These are phyloP conservation scores for Astrothelium macrocarpum DNA, from an alignment of 495 filamentous ascomycete genomes.

Conservation along the genomic window DNA sequence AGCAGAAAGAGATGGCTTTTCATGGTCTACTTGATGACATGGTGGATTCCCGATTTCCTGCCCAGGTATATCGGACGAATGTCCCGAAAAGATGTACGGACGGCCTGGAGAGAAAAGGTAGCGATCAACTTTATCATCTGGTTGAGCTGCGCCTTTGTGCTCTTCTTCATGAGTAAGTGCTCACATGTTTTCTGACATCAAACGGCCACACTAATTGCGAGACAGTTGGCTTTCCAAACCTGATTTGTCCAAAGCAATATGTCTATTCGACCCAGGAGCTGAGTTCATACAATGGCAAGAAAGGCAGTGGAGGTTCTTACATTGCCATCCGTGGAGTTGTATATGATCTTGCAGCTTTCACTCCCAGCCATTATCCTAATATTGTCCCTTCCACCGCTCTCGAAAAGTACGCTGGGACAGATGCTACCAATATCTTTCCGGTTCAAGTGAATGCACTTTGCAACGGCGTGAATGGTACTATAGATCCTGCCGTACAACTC, in stretches of 20 bases:
- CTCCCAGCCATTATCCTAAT: constrained; percentile 66
- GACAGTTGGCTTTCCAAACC: constrained; percentile 63
- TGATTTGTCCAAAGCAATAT: constrained; percentile 86
- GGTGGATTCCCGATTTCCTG: constrained; percentile 73
- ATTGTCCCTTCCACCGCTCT: constrained; percentile 58
- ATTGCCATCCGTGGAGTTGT: constrained; percentile 81
- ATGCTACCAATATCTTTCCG: constrained; percentile 83
- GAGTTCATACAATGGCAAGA: constrained; percentile 60
- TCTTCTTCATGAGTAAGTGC: constrained; percentile 57
- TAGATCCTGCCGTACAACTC: constrained; percentile 64
- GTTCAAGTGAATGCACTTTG: constrained; percentile 91
- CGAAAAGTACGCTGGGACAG: constrained; percentile 71
- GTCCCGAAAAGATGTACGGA: constrained; percentile 84
- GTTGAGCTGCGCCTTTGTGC: constrained; percentile 65
- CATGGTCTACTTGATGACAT: constrained; percentile 79
- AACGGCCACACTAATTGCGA: constrained; percentile 7
- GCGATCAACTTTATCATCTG: constrained; percentile 98
- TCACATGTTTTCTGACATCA: constrained; percentile 25
- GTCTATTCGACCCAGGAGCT: constrained; percentile 78
- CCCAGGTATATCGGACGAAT: constrained; percentile 74
- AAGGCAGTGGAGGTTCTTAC: constrained; percentile 48
- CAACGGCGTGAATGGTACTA: constrained; percentile 46
- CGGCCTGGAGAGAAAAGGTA: constrained; percentile 93
- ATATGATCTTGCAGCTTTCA: constrained; percentile 68
- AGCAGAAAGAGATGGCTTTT: constrained; percentile 87